Percentiles rank a stretch among this genome's conserved stretches.
These are phyloP conservation scores for Sphenostylis stenocarpa DNA, from an alignment of 306 rosid genomes.

Conservation along the genomic window DNA sequence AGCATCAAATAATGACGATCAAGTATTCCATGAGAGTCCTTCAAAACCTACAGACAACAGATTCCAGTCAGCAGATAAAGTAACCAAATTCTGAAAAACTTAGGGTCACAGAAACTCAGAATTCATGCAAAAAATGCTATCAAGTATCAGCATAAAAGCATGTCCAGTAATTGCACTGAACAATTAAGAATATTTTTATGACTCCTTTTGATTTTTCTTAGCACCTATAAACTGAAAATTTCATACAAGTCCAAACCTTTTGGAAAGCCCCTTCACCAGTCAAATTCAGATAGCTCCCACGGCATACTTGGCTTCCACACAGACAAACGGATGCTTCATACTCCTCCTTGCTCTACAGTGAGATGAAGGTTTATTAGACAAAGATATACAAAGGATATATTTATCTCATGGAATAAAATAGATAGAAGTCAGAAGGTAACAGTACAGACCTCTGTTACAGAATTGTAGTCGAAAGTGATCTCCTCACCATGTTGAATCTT, in stretches of 20 bases:
- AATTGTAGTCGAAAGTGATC: conserved; percentile 94
- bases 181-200: neutral
- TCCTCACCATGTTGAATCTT: conserved; percentile 89
- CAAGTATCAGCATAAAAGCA: conserved; percentile 6
- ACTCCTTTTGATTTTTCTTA: neutral
- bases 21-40: conserved; percentile 91
- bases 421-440: conserved; percentile 20
- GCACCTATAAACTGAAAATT: neutral
- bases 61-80: conserved; percentile 35
- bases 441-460: conserved; percentile 94
- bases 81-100: neutral
- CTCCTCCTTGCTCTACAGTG: conserved; percentile 92
- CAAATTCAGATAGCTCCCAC: conserved; percentile 96
- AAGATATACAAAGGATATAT: neutral
- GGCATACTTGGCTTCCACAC: conserved; percentile 99
- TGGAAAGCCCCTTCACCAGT: conserved; percentile 97
- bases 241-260: conserved; percentile 49
- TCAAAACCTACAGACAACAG: conserved; percentile 61
- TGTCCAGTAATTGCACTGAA: conserved; percentile 1
- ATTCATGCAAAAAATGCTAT: neutral
- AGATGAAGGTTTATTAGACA: conserved; percentile 34
- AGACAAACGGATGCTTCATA: conserved; percentile 98
- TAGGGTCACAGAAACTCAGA: neutral
- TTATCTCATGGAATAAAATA: neutral
- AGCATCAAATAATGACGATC: conserved; percentile 84